These are phyloP conservation scores for Paramecium primaurelia DNA, from an alignment of 73 alveolate genomes.

Conservation along the genomic window DNA sequence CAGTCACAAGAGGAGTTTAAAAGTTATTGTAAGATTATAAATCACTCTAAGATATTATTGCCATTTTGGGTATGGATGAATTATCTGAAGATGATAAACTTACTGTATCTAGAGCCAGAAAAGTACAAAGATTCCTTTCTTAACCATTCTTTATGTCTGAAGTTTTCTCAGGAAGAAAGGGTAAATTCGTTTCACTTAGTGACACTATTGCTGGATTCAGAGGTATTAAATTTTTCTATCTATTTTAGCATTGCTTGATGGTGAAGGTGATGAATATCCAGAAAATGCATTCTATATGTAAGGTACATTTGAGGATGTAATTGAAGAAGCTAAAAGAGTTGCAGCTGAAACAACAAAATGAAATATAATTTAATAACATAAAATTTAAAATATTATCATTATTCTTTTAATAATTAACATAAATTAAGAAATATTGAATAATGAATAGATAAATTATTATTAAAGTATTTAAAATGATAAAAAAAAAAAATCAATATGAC, in stretches of 20 bases:
- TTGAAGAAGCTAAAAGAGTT: conserved; percentile 78
- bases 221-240: not conserved
- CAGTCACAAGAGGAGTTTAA: conserved; percentile 87
- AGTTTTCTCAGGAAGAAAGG: conserved; percentile 94
- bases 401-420: too few species aligned
- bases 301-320: conserved; percentile 88
- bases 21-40: conserved; percentile 87
- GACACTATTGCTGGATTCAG: conserved; percentile 87
- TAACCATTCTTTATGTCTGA: conserved; percentile 91
- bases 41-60: conserved; percentile 95
- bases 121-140: conserved; percentile 86
- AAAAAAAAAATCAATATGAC: too few species aligned
- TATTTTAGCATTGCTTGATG: conserved; percentile 66
- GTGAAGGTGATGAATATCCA: conserved; percentile 92
- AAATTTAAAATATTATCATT: not conserved
- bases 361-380: not conserved
- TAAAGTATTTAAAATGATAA: too few species aligned
- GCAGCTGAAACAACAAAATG: conserved; percentile 72
- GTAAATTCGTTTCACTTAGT: conserved; percentile 86
- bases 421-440: too few species aligned
- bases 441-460: too few species aligned
- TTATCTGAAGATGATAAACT: conserved; percentile 94
- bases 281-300: conserved; percentile 96
- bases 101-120: conserved; percentile 96
- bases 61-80: conserved; percentile 98